These are phyloP conservation scores for Chenopodium formosanum DNA, from an alignment of 148 eudicot species.

Conservation along the genomic window DNA sequence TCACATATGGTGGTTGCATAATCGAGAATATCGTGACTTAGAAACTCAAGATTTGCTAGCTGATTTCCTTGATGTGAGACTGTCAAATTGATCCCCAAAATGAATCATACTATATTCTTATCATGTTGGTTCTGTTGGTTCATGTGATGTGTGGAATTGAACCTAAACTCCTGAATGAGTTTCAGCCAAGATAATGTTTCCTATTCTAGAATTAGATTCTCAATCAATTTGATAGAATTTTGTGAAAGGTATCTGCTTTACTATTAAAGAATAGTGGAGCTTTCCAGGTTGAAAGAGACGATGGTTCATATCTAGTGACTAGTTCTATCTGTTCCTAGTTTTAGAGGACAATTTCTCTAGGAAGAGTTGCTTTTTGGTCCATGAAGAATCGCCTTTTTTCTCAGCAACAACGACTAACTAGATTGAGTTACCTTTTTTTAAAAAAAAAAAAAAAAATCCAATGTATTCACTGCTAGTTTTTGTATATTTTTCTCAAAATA, in stretches of 20 bases:
- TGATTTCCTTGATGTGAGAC: not conserved
- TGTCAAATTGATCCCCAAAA: not conserved
- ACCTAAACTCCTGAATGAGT: constrained; percentile 4
- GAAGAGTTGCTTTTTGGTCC: constrained; percentile 9
- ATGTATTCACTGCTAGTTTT: not conserved
- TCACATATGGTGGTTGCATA: not conserved
- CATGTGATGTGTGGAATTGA: constrained; percentile 1
- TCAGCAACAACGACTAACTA: constrained; percentile 5
- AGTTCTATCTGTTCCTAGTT: constrained; percentile 5
- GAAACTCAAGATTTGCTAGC: not conserved
- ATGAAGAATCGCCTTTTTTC: constrained; percentile 14
- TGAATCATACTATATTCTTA: constrained; percentile 16
- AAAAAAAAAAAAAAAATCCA: not conserved
- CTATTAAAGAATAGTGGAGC: constrained; percentile 21
- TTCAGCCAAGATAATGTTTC: constrained; percentile 13
- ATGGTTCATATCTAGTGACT: not conserved
- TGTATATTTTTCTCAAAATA: not conserved
- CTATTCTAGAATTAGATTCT: constrained; percentile 34
- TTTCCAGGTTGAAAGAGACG: constrained; percentile 16
- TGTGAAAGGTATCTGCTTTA: constrained; percentile 19
- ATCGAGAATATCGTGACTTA: not conserved
- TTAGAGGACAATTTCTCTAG: not conserved
- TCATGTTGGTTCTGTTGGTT: constrained; percentile 7
- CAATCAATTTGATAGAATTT: constrained; percentile 14
- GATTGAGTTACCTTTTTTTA: not conserved